Conservation (phyloP, 306 rosid genomes). For the Heteromeles arbutifolia region DNA sequence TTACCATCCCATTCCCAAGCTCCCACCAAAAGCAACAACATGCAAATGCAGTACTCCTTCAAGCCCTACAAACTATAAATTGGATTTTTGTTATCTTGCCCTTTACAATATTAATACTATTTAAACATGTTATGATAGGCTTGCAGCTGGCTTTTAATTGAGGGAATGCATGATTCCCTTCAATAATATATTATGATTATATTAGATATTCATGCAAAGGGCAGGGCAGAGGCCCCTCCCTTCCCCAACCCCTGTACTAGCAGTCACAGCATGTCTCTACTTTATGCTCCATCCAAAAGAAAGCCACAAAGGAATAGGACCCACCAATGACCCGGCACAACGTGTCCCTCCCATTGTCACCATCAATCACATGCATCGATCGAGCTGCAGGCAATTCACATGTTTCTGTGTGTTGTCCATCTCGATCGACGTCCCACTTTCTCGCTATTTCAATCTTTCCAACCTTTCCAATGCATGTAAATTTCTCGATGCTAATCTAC, state of each 20-base stretch:
- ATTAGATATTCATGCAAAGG: background rate
- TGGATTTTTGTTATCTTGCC: conserved; percentile 1
- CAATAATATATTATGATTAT: background rate
- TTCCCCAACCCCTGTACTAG: background rate
- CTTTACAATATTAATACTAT: background rate
- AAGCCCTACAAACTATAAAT: background rate
- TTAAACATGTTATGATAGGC: background rate
- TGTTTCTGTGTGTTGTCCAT: conserved; percentile 9
- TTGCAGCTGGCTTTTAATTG: background rate
- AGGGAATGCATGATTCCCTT: background rate
- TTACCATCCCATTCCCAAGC: conserved; percentile 3
- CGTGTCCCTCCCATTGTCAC: conserved; percentile 20
- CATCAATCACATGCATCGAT: conserved; percentile 26
- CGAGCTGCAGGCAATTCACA: conserved; percentile 23
- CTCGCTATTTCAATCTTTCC: background rate
- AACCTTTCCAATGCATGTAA: background rate
- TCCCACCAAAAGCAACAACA: background rate
- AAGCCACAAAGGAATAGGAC: conserved; percentile 12
- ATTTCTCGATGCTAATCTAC: background rate
- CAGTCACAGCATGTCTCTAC: conserved; percentile 16
- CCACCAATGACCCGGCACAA: conserved; percentile 18
- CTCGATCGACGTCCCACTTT: background rate
- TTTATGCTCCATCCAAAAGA: conserved; percentile 18
- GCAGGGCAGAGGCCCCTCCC: background rate
- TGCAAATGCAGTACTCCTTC: background rate